Base-by-base conservation (phyloP, 2,329 filamentous ascomycete species). In the Calycina herbarum region DNA sequence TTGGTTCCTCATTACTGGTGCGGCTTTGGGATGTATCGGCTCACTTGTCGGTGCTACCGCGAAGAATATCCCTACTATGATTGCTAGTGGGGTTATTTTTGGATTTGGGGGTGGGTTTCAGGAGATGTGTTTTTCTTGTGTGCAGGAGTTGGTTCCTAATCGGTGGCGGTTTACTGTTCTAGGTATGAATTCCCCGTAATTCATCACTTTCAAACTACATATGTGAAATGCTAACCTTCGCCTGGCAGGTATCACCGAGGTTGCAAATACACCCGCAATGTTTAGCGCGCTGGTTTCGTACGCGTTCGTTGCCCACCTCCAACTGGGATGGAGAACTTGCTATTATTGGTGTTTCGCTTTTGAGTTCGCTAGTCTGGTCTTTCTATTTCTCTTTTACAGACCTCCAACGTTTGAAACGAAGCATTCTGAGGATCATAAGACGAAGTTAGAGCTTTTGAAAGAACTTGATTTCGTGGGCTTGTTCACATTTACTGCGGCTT, bases 391-490 rank as follows among this genome's bases (percentile, higher is more conserved):
- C 67, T 79, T 81, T 64, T 84, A 83, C 73, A 78, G 79, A 67
- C 82, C 81, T 29, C 81, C 82, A 0, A 77, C 76, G 70, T 76
- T 64, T 73, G 70, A 45, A 11, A 74, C 73, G 6, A 76, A 76
- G 66, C 75, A 76, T 70, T 64, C 69, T 7, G 33, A 60, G 3
- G 82, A 78, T 70, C 69, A 77, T 27, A 69, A 76, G 70, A 76
- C 76, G 3, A 74, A 73, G 59, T 67, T 74, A 69, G 73, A 80
- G 66, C 75, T 78, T 67, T 67, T 80, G 35, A 79, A 76, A 68
- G 76, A 79, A 63, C 76, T 85, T 15, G 83, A 83, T 70, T 80
- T 76, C 66, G 62, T 81, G 33, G 82, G 81, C 15, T 78, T 82
- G 58, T 69, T 79, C 42, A 69, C 76, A 31, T 76, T 77, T 63